Evolutionary conservation across 2,329 filamentous ascomycete species (phyloP).

Genomic region (Alternaria atra): DNA sequence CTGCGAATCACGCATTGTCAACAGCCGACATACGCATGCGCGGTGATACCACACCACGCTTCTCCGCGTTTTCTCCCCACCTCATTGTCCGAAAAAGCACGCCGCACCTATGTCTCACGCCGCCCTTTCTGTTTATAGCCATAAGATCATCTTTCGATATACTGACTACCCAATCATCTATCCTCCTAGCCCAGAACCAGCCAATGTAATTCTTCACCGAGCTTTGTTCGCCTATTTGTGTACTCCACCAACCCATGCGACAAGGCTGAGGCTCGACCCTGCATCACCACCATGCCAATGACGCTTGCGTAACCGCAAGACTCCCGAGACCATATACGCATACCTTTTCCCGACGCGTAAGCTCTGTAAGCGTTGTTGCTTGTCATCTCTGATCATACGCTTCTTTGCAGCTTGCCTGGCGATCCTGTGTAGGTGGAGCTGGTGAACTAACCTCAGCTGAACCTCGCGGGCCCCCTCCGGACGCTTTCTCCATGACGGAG

Average conservation of each 20-base stretch:
- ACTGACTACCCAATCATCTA: neutral
- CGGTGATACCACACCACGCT: constrained; percentile 5
- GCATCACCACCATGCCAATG: constrained; percentile 21
- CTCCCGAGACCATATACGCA: constrained; percentile 14
- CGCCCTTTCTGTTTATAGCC: constrained; percentile 10
- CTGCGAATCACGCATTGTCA: neutral
- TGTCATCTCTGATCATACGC: constrained; percentile 2
- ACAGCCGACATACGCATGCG: constrained; percentile 13
- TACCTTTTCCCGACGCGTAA: constrained; percentile 23
- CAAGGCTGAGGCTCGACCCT: constrained; percentile 24
- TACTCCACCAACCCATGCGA: neutral
- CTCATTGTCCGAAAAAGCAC: constrained; percentile 26
- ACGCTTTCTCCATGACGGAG: constrained; percentile 5
- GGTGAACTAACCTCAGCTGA: constrained; percentile 9
- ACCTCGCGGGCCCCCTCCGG: constrained; percentile 28
- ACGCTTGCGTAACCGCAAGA: neutral
- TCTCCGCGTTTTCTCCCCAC: constrained; percentile 32
- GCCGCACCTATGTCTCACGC: constrained; percentile 2
- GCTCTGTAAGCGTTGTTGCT: constrained; percentile 13
- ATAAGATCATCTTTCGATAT: neutral
- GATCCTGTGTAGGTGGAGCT: neutral
- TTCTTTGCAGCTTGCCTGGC: neutral
- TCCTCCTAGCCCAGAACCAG: neutral
- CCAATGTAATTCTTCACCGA: constrained; percentile 3
- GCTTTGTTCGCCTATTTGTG: constrained; percentile 1